These are phyloP conservation scores for Fraxinus pennsylvanica DNA, from an alignment of 257 asterid genomes.

Conservation along the genomic window DNA sequence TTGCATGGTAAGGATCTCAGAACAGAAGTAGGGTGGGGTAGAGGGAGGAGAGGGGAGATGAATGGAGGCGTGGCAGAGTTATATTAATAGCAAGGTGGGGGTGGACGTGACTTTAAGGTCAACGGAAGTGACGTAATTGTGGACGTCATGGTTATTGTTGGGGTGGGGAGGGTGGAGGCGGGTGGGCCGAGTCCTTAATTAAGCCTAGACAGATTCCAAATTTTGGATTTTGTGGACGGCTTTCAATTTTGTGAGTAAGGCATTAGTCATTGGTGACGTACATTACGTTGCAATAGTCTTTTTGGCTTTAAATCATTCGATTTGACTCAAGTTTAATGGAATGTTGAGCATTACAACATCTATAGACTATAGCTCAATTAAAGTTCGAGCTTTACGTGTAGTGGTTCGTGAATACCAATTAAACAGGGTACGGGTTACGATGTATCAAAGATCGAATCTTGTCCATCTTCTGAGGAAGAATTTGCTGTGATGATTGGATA, in stretches of 20 bases:
- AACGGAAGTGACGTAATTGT: conserved; percentile 35
- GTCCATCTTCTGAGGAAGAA: too few species aligned
- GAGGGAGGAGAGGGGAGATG: not conserved
- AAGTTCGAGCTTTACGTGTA: too few species aligned
- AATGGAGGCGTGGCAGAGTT: conserved; percentile 14
- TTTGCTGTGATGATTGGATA: too few species aligned
- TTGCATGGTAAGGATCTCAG: conserved; percentile 44
- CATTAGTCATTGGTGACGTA: not conserved
- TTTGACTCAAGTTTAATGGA: too few species aligned
- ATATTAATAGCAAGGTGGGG: conserved; percentile 17
- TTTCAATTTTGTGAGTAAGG: not conserved
- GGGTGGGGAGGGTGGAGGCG: conserved; percentile 8
- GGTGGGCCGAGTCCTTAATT: conserved; percentile 25
- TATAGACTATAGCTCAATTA: too few species aligned
- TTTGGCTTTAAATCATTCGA: too few species aligned
- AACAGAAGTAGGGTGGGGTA: not conserved
- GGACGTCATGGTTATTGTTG: conserved; percentile 30
- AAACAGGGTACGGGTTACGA: too few species aligned
- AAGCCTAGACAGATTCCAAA: conserved; percentile 16
- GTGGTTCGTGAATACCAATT: too few species aligned
- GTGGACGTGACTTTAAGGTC: conserved; percentile 37
- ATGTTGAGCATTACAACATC: too few species aligned
- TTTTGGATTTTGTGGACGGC: conserved; percentile 8
- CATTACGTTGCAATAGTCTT: not conserved
- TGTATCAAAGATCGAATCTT: too few species aligned